A percentile compares a stretch with the other conserved stretches of the same genome.
Conservation (phyloP, 805 yeast genomes). For the Kodamaea sagamina region DNA sequence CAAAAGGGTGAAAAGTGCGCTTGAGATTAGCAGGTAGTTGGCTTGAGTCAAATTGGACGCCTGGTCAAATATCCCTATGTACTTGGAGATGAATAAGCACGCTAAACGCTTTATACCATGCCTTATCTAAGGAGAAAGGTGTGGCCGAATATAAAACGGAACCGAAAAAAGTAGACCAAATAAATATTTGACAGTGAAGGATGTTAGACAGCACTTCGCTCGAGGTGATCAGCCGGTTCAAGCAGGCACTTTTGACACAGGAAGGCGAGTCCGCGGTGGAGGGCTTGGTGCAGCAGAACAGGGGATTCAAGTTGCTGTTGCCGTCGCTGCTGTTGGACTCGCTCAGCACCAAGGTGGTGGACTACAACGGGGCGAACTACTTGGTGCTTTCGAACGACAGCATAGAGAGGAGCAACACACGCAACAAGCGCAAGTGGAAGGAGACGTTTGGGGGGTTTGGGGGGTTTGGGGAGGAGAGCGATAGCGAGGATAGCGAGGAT, state of each 20-base stretch:
- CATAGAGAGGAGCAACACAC: conserved; percentile 29
- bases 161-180: background rate
- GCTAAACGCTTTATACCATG: background rate
- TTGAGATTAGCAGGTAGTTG: too few relatives aligned
- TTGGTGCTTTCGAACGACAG: conserved; percentile 39
- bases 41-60: too few relatives aligned
- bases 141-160: conserved; percentile 2
- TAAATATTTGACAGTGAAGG: background rate
- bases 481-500: conserved; percentile 11
- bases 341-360: conserved; percentile 38
- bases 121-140: conserved; percentile 5
- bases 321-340: conserved; percentile 20
- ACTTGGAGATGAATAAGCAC: too few relatives aligned
- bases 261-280: conserved; percentile 4
- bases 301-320: conserved; percentile 35
- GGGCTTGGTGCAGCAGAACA: conserved; percentile 21
- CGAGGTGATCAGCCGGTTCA: conserved; percentile 40
- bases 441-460: conserved; percentile 26
- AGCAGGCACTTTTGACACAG: conserved; percentile 34
- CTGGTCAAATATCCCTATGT: too few relatives aligned
- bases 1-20: background rate
- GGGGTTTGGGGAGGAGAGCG: conserved; percentile 15
- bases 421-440: conserved; percentile 40
- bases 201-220: conserved; percentile 43
- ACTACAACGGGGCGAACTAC: conserved; percentile 38